phyloP scores from a whole-genome alignment of 73 alveolate genomes.

The Strombidium stylifer region DNA sequence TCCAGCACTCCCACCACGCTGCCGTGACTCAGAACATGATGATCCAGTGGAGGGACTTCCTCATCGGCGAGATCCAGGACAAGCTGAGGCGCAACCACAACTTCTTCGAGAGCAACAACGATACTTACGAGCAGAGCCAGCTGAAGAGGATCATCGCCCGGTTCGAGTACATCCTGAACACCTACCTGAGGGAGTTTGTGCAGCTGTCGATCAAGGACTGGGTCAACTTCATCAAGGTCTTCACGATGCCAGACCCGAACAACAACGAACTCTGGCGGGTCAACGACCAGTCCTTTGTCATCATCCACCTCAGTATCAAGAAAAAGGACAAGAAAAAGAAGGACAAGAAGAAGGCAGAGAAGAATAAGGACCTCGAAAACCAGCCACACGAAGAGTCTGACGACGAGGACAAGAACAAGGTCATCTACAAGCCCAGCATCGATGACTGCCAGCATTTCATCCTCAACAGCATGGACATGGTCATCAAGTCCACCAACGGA shows the following conservation, averaged over 20 bases:
- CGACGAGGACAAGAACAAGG: neutral
- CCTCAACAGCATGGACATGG: constrained; percentile 25
- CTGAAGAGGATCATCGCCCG: constrained; percentile 79
- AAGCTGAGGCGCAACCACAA: constrained; percentile 77
- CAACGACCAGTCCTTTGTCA: constrained; percentile 46
- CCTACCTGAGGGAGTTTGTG: constrained; percentile 85
- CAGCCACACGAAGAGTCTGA: constrained; percentile 23
- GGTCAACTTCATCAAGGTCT: constrained; percentile 81
- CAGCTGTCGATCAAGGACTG: constrained; percentile 80
- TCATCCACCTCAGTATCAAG: constrained; percentile 41
- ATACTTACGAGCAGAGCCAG: constrained; percentile 69
- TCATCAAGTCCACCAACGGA: constrained; percentile 46
- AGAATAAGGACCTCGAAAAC: constrained; percentile 27
- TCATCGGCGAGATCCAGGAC: constrained; percentile 73
- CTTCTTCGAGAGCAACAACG: constrained; percentile 77
- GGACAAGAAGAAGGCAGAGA: constrained; percentile 51
- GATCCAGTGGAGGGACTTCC: constrained; percentile 71
- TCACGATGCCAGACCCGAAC: constrained; percentile 60
- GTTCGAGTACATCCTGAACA: constrained; percentile 80
- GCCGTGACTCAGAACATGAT: constrained; percentile 57
- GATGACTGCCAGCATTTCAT: constrained; percentile 39
- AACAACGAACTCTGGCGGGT: constrained; percentile 67
- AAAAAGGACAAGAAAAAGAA: constrained; percentile 57
- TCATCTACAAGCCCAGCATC: constrained; percentile 32
- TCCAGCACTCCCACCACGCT: constrained; percentile 48